Conservation (phyloP, 208 protist genomes). For the Crithidia mellificae region DNA sequence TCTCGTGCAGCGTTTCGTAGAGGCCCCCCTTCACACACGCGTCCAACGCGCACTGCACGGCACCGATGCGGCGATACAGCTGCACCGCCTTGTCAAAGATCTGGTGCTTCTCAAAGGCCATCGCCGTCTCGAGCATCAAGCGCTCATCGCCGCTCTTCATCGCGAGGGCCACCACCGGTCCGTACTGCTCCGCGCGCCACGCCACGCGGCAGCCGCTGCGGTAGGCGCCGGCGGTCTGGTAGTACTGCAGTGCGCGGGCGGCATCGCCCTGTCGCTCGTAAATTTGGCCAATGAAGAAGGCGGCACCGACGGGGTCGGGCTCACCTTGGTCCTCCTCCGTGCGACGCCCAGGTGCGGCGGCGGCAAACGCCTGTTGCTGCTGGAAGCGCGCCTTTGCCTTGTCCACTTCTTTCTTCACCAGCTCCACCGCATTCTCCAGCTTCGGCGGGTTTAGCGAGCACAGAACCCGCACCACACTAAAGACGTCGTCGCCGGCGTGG, state of each 20-base stretch:
- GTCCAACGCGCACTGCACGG: constrained; percentile 89
- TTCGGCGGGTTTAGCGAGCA: constrained; percentile 72
- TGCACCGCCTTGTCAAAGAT: constrained; percentile 91
- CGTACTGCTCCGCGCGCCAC: constrained; percentile 62
- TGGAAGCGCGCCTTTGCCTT: constrained; percentile 49
- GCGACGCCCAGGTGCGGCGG: constrained; percentile 15
- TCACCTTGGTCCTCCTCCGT: constrained; percentile 28
- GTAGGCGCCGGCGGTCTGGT: constrained; percentile 82
- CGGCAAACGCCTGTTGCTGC: constrained; percentile 53
- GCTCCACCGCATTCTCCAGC: constrained; percentile 83
- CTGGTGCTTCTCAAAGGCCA: constrained; percentile 86
- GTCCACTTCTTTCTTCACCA: constrained; percentile 79
- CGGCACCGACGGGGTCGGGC: constrained; percentile 77
- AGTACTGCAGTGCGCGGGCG: constrained; percentile 89
- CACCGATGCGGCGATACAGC: constrained; percentile 94
- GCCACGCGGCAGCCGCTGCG: constrained; percentile 91
- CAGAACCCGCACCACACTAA: constrained; percentile 91
- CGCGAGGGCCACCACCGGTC: constrained; percentile 77
- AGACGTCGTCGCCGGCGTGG: constrained; percentile 82
- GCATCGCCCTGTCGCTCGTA: constrained; percentile 81
- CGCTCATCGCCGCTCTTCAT: constrained; percentile 70
- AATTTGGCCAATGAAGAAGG: constrained; percentile 92
- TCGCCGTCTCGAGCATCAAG: constrained; percentile 89
- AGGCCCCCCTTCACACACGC: constrained; percentile 91
- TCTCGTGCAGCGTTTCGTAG: constrained; percentile 92